Base-by-base conservation (phyloP, 2,329 filamentous ascomycete genomes). In the Drechslerella stenobrocha region DNA sequence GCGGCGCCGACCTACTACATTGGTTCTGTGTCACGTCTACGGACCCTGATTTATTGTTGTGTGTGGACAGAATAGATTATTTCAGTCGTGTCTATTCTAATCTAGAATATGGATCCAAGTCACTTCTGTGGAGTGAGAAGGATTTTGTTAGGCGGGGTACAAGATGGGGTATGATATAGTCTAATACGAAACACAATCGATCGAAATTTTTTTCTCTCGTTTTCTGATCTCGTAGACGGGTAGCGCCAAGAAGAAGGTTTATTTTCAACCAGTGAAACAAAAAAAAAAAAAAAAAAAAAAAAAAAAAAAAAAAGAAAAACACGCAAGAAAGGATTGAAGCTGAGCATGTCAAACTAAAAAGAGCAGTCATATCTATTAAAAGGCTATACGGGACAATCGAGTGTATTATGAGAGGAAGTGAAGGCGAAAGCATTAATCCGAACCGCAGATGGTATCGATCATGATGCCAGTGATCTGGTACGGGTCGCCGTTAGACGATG, bases 401-500 rank as follows among this genome's bases (percentile, higher is more conserved):
- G 37, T 42, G 4, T 7, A 20, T 5, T n/a, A 3, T 18, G 8
- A 42, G 37, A 42, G 18, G 18, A 37, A 42, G 9, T 7, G 13
- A 20, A 18, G 13, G 7, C 4, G 8, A 42, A 20, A 18, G 8
- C 37, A 18, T 42, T 42, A 42, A 13, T 13, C 37, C 37, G 37
- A 18, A 18, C 72, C 72, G 50, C 72, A 73, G 40, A 73, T 73
- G 9, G 71, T 73, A 78, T 90, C 87, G 77, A 89, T 87, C 70
- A 91, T 85, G 75, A 90, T 88, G 78, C 86, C 87, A 70, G 88
- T 89, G 63, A 84, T 80, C 79, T 90, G 88, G 80, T 95, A 93
- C 69, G 89, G 89, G 78, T 91, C 88, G 71, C 85, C 89, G 78
- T 93, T 95, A 75, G 88, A 92, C 59, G 90, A 90, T 61, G 87